Evolutionary conservation across 371 early-diverging fungal genomes (phyloP), one percentile per base, ranked within the genome.

Genomic region (Synchytrium microbalum): DNA sequence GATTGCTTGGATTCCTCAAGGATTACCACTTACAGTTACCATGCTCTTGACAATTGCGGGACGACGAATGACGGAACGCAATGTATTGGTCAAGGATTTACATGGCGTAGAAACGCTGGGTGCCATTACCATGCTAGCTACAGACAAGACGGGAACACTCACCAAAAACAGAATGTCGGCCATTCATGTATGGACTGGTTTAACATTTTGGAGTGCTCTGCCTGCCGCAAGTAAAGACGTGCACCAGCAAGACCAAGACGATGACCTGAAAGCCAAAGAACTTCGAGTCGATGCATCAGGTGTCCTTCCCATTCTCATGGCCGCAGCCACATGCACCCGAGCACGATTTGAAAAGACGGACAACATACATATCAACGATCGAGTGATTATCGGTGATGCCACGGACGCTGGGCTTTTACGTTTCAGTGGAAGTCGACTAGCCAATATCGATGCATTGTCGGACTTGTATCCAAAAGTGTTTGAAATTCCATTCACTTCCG

Each of bases 61-160:
- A 0, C 56, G 73, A 32, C 70, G 81, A 23, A 75, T 86, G 75
- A 69, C 79, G 1, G 65, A 75, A 10, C 59, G 68, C 1, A 70
- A 70, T n/a, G 77, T 79, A 1, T 62, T 81, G 26, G 80, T 84
- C 24, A 83, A 80, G 62, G 81, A 83, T 57, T 61, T 84, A 31
- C 74, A 79, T 52, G 81, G 79, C 0, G 75, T 84, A 2, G 83
- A 83, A 64, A 80, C 80, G 1, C 69, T 84, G 2, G 82, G 82
- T 10, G 75, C 74, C 1, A 77, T 84, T 38, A 82, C 82, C 1
- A 32, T 79, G 60, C 63, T 86, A 30, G 78, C 78, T 10, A 78
- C 80, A 2, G 83, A 82, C 63, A 84, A 86, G 69, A 83, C 82
- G 0, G 82, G 83, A 3, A 82, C 83, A 0, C 33, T 85, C 13